These are phyloP conservation scores for Suillus plorans DNA, from an alignment of 768 basidiomycete genomes.

Conservation along the genomic window DNA sequence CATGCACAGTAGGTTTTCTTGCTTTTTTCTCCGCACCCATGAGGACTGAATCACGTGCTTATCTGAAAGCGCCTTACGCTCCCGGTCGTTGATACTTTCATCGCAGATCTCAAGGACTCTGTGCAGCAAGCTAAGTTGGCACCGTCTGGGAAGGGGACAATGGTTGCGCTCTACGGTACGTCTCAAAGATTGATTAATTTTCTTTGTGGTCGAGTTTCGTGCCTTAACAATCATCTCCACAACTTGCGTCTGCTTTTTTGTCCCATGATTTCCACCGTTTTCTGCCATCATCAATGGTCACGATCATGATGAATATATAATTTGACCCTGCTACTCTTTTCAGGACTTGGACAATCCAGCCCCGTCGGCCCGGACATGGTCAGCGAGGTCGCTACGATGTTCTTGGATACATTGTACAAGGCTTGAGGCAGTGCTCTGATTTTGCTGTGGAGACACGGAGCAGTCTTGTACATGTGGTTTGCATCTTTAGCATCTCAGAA, in stretches of 20 bases:
- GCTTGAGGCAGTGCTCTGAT: slow-evolving; percentile 40
- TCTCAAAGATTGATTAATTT: slow-evolving; percentile 21
- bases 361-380: slow-evolving; percentile 82
- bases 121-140: slow-evolving; percentile 65
- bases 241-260: slow-evolving; percentile 1
- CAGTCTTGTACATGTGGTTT: neutral
- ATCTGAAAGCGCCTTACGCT: slow-evolving; percentile 73
- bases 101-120: slow-evolving; percentile 79
- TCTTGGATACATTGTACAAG: slow-evolving; percentile 82
- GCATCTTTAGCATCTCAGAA: neutral
- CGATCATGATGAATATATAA: neutral
- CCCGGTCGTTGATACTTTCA: slow-evolving; percentile 68
- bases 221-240: neutral
- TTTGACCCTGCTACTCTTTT: neutral
- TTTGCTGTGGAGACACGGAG: neutral
- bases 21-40: neutral
- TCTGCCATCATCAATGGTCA: neutral
- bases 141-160: slow-evolving; percentile 74
- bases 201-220: neutral
- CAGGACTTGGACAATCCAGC: slow-evolving; percentile 81
- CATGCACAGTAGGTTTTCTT: slow-evolving; percentile 71
- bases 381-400: slow-evolving; percentile 71
- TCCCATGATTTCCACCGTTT: neutral
- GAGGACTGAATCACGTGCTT: neutral
- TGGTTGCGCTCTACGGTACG: slow-evolving; percentile 89